A percentile compares a stretch with the other conserved stretches of the same genome.
Conservation (phyloP, 2,329 filamentous ascomycete species). For the Apiospora rasikravindrae region DNA sequence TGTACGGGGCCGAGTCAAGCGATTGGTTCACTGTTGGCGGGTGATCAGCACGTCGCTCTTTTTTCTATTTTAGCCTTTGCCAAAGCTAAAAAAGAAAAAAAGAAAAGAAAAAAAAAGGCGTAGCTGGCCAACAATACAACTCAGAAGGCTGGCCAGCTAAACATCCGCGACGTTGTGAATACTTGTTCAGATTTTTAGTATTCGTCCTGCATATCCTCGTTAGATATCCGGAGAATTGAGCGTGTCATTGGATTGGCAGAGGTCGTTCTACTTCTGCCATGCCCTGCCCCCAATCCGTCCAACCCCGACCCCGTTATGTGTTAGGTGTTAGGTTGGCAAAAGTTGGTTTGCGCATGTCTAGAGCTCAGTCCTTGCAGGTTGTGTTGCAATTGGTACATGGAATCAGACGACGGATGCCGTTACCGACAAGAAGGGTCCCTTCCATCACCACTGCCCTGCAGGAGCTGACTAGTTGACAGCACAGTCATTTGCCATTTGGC, state of each 20-base stretch:
- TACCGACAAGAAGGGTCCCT: constrained; percentile 4
- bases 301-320: not conserved
- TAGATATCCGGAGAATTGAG: not conserved
- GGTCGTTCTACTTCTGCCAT: not conserved
- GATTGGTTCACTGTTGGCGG: constrained; percentile 2
- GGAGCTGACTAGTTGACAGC: not conserved
- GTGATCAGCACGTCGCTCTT: constrained; percentile 2
- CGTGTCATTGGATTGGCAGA: not conserved
- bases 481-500: no score
- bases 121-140: not conserved
- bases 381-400: constrained; percentile 8
- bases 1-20: constrained; percentile 14
- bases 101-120: no score
- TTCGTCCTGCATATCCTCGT: not conserved
- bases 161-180: not conserved
- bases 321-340: not conserved
- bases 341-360: not conserved
- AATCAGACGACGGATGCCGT: constrained; percentile 11
- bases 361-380: constrained; percentile 11
- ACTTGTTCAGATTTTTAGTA: not conserved
- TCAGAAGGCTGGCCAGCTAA: not conserved
- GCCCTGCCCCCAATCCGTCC: not conserved
- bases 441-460: not conserved
- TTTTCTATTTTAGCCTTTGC: constrained; percentile 5
- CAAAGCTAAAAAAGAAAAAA: constrained; percentile 2